Evolutionary conservation across 768 basidiomycete species (phyloP).

Genomic region (Suillus weaverae): DNA sequence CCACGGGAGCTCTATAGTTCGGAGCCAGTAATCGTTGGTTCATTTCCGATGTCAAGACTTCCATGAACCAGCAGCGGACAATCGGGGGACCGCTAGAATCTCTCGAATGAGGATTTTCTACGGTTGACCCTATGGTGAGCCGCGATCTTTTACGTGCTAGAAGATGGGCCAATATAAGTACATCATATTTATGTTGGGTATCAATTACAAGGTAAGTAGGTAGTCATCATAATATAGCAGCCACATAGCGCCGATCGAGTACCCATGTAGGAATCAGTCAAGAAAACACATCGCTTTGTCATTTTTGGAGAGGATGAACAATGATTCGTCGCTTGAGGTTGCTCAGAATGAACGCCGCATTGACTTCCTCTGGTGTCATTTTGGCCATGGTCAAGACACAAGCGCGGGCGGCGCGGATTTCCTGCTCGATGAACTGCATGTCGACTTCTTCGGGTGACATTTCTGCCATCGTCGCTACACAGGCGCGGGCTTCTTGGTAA

Average conservation of each 20-base stretch:
- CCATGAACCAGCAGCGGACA: neutral
- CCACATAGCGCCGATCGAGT: neutral
- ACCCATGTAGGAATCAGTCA: neutral
- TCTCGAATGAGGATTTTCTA: neutral
- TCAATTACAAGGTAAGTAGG: neutral
- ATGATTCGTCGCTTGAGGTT: neutral
- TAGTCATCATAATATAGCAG: neutral
- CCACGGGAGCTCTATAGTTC: neutral
- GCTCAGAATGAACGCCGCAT: conserved; percentile 2
- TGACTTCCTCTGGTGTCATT: conserved; percentile 3
- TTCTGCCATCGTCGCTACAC: neutral
- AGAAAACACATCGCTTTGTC: neutral
- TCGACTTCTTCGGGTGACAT: neutral
- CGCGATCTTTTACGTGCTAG: neutral
- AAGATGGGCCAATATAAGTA: neutral
- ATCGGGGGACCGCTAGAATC: conserved; percentile 3
- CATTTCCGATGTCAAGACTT: conserved; percentile 4
- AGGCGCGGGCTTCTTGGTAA: neutral
- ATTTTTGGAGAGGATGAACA: neutral
- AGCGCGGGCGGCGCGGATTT: neutral
- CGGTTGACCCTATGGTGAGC: neutral
- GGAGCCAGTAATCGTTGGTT: neutral
- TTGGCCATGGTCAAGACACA: neutral
- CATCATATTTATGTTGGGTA: neutral
- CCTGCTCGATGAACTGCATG: neutral